phyloP scores from a whole-genome alignment of 1,139 yeast species.

The Wickerhamomyces sp. region DNA sequence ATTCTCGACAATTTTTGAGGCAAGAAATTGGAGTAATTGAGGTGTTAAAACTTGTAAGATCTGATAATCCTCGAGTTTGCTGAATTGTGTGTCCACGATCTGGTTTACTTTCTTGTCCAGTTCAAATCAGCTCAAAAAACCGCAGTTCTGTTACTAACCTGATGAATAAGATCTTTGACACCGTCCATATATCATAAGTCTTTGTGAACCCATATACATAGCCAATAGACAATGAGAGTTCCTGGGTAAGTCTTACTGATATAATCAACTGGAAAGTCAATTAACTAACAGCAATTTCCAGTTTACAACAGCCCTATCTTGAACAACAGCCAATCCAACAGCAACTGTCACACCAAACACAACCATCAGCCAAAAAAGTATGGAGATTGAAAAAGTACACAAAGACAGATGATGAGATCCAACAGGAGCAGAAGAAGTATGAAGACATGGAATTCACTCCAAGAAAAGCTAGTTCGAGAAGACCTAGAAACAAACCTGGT shows the following conservation, averaged over 20 bases:
- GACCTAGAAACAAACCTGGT: constrained; percentile 50
- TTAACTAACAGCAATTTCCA: not conserved
- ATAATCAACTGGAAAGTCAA: not conserved
- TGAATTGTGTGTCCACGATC: too few relatives aligned
- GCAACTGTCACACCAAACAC: not conserved
- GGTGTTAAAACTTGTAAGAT: too few relatives aligned
- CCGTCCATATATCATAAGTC: not conserved
- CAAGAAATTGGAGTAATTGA: too few relatives aligned
- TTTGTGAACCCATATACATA: not conserved
- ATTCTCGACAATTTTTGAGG: too few relatives aligned
- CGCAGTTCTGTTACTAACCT: too few relatives aligned
- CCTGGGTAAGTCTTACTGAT: not conserved
- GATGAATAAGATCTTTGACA: too few relatives aligned
- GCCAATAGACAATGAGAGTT: not conserved
- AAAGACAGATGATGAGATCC: constrained; percentile 19
- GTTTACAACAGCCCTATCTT: not conserved
- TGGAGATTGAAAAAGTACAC: constrained; percentile 24
- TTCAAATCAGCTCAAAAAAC: too few relatives aligned
- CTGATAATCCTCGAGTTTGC: too few relatives aligned
- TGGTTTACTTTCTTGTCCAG: too few relatives aligned
- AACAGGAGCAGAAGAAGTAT: constrained; percentile 19
- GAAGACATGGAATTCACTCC: constrained; percentile 27
- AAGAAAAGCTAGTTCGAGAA: constrained; percentile 42
- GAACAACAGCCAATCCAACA: not conserved
- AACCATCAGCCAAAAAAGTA: constrained; percentile 15